phyloP scores from a whole-genome alignment of 192 early-diverging fungal genomes.

The Mortierella hygrophila region DNA sequence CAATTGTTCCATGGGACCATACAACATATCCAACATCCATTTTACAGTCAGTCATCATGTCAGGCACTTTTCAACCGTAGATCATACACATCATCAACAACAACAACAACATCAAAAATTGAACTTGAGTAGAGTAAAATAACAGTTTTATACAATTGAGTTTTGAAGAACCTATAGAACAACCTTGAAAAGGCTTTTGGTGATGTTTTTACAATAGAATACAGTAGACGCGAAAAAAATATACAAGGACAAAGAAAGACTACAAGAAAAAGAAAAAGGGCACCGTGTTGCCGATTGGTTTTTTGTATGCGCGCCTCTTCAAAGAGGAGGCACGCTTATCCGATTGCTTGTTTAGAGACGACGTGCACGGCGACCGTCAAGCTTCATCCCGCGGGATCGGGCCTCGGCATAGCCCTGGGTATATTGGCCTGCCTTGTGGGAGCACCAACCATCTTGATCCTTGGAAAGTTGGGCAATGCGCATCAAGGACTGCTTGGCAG shows the following conservation, averaged over 20 bases:
- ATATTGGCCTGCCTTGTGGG: constrained; percentile 44
- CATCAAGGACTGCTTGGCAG: constrained; percentile 44
- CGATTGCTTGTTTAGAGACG: constrained; percentile 22
- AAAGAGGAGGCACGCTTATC: neutral
- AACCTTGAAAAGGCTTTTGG: neutral
- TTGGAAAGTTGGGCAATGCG: constrained; percentile 37
- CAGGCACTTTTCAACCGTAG: neutral
- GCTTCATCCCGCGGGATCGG: constrained; percentile 16
- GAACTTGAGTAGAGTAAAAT: neutral
- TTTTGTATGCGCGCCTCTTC: neutral
- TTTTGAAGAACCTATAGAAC: neutral
- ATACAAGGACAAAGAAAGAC: neutral
- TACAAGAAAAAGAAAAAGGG: neutral
- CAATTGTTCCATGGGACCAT: too few species aligned
- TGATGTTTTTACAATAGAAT: neutral
- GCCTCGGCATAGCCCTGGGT: constrained; percentile 25
- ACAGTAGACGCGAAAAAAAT: neutral
- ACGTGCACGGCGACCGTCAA: constrained; percentile 38
- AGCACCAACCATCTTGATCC: constrained; percentile 41
- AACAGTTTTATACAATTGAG: neutral
- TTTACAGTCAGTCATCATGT: neutral
- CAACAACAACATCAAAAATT: neutral
- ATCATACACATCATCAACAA: neutral
- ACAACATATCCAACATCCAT: neutral
- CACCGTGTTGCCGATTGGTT: neutral